These are phyloP conservation scores for Kazachstania sp. DNA, from an alignment of 1,139 yeast genomes.

Conservation along the genomic window DNA sequence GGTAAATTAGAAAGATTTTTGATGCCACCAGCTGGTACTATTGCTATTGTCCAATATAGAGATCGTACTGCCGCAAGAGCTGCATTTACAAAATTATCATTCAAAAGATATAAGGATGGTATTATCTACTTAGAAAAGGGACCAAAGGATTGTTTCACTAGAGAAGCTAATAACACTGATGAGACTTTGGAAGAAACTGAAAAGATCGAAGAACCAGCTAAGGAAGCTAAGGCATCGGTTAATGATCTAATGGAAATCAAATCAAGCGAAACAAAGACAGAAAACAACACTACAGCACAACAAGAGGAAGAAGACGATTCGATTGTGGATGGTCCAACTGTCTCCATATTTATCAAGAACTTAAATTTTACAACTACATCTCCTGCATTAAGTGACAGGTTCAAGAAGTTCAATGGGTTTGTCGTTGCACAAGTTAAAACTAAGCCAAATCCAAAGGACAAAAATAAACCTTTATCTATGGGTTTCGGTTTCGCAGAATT, in stretches of 20 bases:
- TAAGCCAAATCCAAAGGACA: constrained; percentile 76
- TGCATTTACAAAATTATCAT: constrained; percentile 83
- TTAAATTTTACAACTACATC: constrained; percentile 76
- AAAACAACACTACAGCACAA: constrained; percentile 19
- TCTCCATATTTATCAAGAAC: constrained; percentile 85
- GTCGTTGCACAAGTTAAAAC: constrained; percentile 76
- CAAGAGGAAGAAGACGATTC: constrained; percentile 43
- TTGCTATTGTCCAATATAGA: constrained; percentile 85
- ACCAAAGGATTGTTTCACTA: constrained; percentile 69
- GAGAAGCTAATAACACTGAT: constrained; percentile 37
- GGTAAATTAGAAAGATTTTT: constrained; percentile 75
- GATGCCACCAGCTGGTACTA: constrained; percentile 96
- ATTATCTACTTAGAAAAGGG: constrained; percentile 90
- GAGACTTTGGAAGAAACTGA: constrained; percentile 21
- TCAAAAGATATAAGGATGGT: constrained; percentile 76
- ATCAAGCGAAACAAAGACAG: constrained; percentile 6
- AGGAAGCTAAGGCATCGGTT: constrained; percentile 39
- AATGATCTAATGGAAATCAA: constrained; percentile 37
- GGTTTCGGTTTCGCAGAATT: constrained; percentile 97
- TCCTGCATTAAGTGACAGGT: constrained; percentile 47
- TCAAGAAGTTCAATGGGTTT: constrained; percentile 70
- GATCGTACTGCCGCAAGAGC: constrained; percentile 78
- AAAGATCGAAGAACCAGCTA: constrained; percentile 33
- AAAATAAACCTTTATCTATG: constrained; percentile 68
- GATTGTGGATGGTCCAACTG: constrained; percentile 56